These are phyloP conservation scores for Cryphonectria nitschkei DNA, from an alignment of 2,329 filamentous ascomycete species.

Conservation along the genomic window DNA sequence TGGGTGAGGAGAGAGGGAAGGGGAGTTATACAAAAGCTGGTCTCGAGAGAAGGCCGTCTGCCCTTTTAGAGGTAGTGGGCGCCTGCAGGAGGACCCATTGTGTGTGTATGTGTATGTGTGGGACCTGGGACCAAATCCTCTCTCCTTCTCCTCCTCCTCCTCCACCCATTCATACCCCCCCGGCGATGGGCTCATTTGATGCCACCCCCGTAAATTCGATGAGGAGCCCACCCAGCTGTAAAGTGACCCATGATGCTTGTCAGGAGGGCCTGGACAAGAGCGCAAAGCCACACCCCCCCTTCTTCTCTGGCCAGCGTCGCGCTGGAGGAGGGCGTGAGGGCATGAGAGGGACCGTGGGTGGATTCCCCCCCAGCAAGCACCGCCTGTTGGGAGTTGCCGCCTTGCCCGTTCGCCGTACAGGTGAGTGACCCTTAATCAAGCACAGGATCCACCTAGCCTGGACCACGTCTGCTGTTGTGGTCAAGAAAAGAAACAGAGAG, in stretches of 20 bases:
- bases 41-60: slow-evolving; percentile 22
- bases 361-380: slow-evolving; percentile 7
- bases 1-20: slow-evolving; percentile 25
- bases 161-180: not conserved
- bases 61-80: slow-evolving; percentile 26
- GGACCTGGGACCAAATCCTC: slow-evolving; percentile 12
- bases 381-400: slow-evolving; percentile 24
- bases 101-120: slow-evolving; percentile 1
- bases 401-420: slow-evolving; percentile 24
- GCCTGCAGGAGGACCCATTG: slow-evolving; percentile 18
- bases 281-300: not conserved
- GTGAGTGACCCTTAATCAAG: slow-evolving; percentile 27
- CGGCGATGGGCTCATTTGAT: slow-evolving; percentile 27
- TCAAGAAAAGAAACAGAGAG: slow-evolving; percentile 19
- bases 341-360: slow-evolving; percentile 11
- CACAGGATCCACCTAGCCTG: slow-evolving; percentile 15
- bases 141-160: not conserved
- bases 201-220: slow-evolving; percentile 28
- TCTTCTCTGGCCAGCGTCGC: not conserved
- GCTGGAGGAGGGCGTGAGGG: not conserved
- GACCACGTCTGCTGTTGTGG: slow-evolving; percentile 15
- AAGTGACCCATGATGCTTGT: slow-evolving; percentile 25
- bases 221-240: slow-evolving; percentile 22
- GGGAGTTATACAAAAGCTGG: slow-evolving; percentile 25
- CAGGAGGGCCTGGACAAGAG: slow-evolving; percentile 7